Base-by-base conservation (phyloP, 495 filamentous ascomycete genomes). In the Penicillium riverlandense region DNA sequence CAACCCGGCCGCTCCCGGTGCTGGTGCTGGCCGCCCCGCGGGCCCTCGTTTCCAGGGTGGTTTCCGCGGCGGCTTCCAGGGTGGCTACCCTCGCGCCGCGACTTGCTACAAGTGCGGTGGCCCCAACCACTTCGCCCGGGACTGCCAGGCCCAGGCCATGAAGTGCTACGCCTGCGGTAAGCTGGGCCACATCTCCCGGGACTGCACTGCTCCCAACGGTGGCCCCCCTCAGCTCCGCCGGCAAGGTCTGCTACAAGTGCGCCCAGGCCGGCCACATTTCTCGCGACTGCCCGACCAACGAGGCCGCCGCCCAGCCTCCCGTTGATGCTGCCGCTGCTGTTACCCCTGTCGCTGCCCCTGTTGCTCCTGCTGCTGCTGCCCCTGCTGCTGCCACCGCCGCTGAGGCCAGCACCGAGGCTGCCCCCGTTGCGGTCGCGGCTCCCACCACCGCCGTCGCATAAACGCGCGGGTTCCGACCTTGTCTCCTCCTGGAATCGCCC, bases 161-260 rank as follows among this genome's bases (percentile, higher is more conserved):
- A 99, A 99, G 70, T 99, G 94, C 79, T 99, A 97, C 66, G 91
- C 94, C 50, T 99, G 94, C 65, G 94, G 94, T 62, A 98, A 98
- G 72, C 80, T 96, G 67, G 92, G 92, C 36, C 92, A 98, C 72
- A 97, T 97, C 66, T 95, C 88, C 15, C 83, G 91, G 52, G 92
- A 99, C 70, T 99, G 92, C 74, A 95, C 90, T 15, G 87, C 94
- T 40, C 94, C 94, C 43, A 96, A 96, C 65, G 94, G 94, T 37
- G 94, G 94, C 14, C 90, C 90, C 90, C 30, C 76, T 97, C 52
- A 95, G 90, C 78, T 89, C 87, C 50, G 89, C 86, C 49, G 91
- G 91, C 57, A 97, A 96, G 81, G 94, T 89, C 48, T 99, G 94
- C 81, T 99, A 99, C 75, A 85, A 90, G 63, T 99, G 94, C 63